Conservation (phyloP, 495 filamentous ascomycete genomes). For the Cladorrhinum samala region DNA sequence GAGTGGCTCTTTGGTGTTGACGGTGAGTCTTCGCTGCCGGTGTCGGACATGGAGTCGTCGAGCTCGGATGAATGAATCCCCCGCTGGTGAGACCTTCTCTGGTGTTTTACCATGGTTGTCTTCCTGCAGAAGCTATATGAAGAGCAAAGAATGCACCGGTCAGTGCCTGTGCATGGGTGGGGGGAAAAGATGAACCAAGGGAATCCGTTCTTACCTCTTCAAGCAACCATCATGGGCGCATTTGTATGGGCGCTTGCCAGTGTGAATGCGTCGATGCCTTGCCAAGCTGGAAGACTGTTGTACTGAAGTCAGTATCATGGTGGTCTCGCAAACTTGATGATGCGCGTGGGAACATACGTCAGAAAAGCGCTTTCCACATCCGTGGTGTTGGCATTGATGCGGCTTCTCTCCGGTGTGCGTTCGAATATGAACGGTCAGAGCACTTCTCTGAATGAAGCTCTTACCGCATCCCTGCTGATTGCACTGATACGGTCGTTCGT, state of each 20-base stretch:
- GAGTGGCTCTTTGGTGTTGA: constrained; percentile 39
- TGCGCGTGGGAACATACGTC: constrained; percentile 53
- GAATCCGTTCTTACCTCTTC: constrained; percentile 56
- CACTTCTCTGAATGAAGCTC: constrained; percentile 86
- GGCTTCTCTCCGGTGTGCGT: constrained; percentile 90
- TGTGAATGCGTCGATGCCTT: constrained; percentile 80
- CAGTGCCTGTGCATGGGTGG: constrained; percentile 15
- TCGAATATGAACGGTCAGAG: constrained; percentile 77
- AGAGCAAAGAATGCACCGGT: constrained; percentile 12
- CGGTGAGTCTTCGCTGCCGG: constrained; percentile 44
- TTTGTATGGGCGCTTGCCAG: constrained; percentile 77
- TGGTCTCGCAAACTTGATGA: neutral
- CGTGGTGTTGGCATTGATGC: constrained; percentile 70
- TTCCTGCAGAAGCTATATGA: constrained; percentile 72
- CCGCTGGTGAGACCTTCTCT: constrained; percentile 60
- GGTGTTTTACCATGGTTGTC: constrained; percentile 82
- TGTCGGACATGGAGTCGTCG: constrained; percentile 52
- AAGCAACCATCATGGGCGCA: constrained; percentile 72
- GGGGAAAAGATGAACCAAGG: constrained; percentile 9
- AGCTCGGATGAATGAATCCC: constrained; percentile 50
- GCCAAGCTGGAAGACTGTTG: constrained; percentile 78
- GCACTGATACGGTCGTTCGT: constrained; percentile 78
- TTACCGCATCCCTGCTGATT: constrained; percentile 66
- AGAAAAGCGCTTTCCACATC: constrained; percentile 81
- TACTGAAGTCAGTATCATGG: constrained; percentile 32